Evolutionary conservation across 768 basidiomycete genomes (phyloP).

Genomic region (Mycena vitilis): DNA sequence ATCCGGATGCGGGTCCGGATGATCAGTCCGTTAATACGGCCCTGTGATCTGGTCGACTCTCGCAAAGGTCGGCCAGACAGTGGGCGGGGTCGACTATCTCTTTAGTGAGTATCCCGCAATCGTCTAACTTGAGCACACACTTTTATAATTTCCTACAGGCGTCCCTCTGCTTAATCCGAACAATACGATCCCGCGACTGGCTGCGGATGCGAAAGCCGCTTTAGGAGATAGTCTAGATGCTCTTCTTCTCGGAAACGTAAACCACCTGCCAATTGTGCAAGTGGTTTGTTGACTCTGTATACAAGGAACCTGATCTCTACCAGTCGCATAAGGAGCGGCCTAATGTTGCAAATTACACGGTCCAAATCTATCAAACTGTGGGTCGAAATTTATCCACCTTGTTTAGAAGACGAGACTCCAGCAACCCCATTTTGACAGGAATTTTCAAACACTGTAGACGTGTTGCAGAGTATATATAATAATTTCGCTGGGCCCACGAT

Average conservation of each 20-base stretch:
- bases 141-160: background rate
- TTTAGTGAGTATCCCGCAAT: background rate
- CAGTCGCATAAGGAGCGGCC: background rate
- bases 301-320: constrained; percentile 4
- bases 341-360: background rate
- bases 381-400: background rate
- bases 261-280: background rate
- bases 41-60: background rate
- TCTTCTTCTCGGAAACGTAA: background rate
- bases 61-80: background rate
- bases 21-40: constrained; percentile 1
- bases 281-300: background rate
- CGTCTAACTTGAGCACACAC: background rate
- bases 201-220: background rate
- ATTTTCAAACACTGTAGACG: background rate
- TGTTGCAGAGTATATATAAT: background rate
- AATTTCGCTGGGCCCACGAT: constrained; percentile 1
- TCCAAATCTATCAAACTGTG: background rate
- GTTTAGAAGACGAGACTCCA: too few species aligned
- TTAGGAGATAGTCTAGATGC: constrained; percentile 1
- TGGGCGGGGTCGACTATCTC: background rate
- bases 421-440: background rate
- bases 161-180: constrained; percentile 4
- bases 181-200: background rate
- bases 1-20: background rate